Evolutionary conservation across 2,329 filamentous ascomycete genomes (phyloP).

Genomic region (Arachnopeziza araneosa): DNA sequence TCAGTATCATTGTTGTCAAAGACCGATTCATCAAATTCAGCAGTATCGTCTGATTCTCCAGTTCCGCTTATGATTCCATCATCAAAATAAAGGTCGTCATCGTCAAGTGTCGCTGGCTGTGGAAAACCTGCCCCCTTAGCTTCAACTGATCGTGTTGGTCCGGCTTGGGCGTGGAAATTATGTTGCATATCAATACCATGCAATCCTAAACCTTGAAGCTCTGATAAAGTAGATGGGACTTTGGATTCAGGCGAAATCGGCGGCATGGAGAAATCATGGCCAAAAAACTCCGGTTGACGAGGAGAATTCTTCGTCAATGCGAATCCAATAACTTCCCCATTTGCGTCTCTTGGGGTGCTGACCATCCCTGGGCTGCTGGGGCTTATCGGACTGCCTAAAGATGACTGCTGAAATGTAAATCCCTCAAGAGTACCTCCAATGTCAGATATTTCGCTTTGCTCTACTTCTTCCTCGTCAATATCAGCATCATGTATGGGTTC

Average conservation of each 20-base stretch:
- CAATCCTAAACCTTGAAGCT: slow-evolving; percentile 20
- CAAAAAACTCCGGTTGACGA: slow-evolving; percentile 6
- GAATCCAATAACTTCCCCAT: slow-evolving; percentile 52
- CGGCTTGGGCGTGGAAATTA: background rate
- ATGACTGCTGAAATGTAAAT: slow-evolving; percentile 36
- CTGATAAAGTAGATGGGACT: background rate
- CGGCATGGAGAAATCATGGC: slow-evolving; percentile 7
- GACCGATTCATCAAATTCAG: slow-evolving; percentile 65
- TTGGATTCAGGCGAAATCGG: slow-evolving; percentile 13
- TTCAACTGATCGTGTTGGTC: background rate
- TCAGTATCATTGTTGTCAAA: slow-evolving; percentile 66
- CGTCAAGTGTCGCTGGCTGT: slow-evolving; percentile 28
- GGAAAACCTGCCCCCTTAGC: slow-evolving; percentile 9
- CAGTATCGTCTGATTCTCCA: slow-evolving; percentile 40
- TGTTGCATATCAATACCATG: slow-evolving; percentile 11
- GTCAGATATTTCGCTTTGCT: background rate
- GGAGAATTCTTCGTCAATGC: slow-evolving; percentile 35
- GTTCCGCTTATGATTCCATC: slow-evolving; percentile 49
- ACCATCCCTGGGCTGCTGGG: slow-evolving; percentile 43
- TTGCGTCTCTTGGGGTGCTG: slow-evolving; percentile 49
- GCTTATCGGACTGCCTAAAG: slow-evolving; percentile 46
- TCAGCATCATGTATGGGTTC: slow-evolving; percentile 58
- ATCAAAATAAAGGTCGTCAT: slow-evolving; percentile 67
- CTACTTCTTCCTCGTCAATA: slow-evolving; percentile 36
- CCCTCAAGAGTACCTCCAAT: slow-evolving; percentile 16